phyloP scores from a whole-genome alignment of 108 stramenopile species.

The Discostella pseudostelligera region DNA sequence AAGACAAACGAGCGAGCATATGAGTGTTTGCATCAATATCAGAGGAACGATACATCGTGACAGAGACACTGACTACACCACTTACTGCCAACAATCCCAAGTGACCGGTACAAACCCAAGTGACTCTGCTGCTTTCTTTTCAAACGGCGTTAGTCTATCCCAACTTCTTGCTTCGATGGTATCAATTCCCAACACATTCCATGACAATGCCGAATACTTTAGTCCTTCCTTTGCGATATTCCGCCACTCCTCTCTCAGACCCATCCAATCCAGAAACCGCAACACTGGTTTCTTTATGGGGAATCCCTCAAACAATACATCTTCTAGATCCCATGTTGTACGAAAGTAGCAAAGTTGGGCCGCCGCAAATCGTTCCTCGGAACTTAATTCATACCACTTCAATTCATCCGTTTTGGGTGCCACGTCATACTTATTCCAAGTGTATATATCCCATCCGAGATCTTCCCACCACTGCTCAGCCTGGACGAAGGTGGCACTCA shows the following conservation, averaged over 20 bases:
- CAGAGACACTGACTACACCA: not conserved
- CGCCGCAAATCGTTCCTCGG: conserved; percentile 26
- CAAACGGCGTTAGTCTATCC: conserved; percentile 7
- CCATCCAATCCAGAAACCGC: conserved; percentile 31
- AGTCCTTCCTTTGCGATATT: conserved; percentile 9
- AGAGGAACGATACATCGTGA: not conserved
- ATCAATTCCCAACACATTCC: conserved; percentile 39
- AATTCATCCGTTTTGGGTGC: conserved; percentile 2
- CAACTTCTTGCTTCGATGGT: conserved; percentile 21
- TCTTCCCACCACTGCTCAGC: conserved; percentile 23
- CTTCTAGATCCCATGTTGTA: conserved; percentile 30
- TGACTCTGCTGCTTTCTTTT: conserved; percentile 11
- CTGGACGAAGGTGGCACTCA: conserved; percentile 13
- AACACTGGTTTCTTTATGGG: conserved; percentile 29
- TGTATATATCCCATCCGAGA: conserved; percentile 21
- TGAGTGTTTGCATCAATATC: conserved; percentile 1
- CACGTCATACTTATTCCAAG: conserved; percentile 25
- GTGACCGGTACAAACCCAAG: not conserved
- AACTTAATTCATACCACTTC: conserved; percentile 27
- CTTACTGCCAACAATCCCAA: conserved; percentile 38
- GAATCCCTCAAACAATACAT: conserved; percentile 1
- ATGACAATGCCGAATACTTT: conserved; percentile 27
- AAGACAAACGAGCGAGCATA: not conserved
- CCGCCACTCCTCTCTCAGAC: conserved; percentile 11
- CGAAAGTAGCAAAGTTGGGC: conserved; percentile 34